Evolutionary conservation across 2,329 filamentous ascomycete genomes (phyloP).

Genomic region (Elsinoe ampelina): DNA sequence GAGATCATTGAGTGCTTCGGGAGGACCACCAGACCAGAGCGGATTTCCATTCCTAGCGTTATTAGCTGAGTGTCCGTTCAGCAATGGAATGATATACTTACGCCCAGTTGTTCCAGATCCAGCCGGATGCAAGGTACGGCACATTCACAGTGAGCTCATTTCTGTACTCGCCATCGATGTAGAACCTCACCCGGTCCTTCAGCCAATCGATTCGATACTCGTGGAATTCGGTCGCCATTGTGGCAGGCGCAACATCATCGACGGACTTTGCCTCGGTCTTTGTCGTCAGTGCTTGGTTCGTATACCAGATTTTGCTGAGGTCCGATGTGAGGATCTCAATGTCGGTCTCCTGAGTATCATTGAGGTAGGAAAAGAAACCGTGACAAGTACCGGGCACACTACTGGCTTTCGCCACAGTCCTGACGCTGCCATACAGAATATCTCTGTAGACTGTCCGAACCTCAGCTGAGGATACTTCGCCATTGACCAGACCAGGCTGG

Average conservation of each 20-base stretch:
- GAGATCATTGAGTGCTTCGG: slow-evolving; percentile 51
- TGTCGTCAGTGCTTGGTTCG: slow-evolving; percentile 53
- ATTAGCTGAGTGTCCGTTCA: neutral
- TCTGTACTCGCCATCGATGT: slow-evolving; percentile 53
- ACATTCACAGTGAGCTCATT: slow-evolving; percentile 40
- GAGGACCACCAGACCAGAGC: slow-evolving; percentile 63
- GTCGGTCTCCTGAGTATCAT: slow-evolving; percentile 72
- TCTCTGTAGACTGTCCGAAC: slow-evolving; percentile 53
- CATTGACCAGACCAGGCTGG: slow-evolving; percentile 11
- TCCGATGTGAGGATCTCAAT: slow-evolving; percentile 44
- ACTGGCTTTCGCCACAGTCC: slow-evolving; percentile 58
- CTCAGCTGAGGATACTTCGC: slow-evolving; percentile 40
- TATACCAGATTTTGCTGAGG: slow-evolving; percentile 34
- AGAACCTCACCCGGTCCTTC: slow-evolving; percentile 54
- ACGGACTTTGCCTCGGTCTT: slow-evolving; percentile 49
- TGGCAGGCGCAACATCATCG: slow-evolving; percentile 50
- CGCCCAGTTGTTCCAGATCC: slow-evolving; percentile 68
- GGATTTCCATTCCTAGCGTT: slow-evolving; percentile 51
- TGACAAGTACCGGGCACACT: slow-evolving; percentile 57
- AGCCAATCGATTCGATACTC: slow-evolving; percentile 74
- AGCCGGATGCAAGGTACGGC: slow-evolving; percentile 52
- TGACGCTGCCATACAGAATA: slow-evolving; percentile 59
- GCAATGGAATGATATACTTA: neutral
- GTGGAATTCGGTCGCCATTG: slow-evolving; percentile 60
- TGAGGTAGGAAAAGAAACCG: slow-evolving; percentile 75